Conservation (phyloP, 176 grass and related monocot species). For the Thalia dealbata region DNA sequence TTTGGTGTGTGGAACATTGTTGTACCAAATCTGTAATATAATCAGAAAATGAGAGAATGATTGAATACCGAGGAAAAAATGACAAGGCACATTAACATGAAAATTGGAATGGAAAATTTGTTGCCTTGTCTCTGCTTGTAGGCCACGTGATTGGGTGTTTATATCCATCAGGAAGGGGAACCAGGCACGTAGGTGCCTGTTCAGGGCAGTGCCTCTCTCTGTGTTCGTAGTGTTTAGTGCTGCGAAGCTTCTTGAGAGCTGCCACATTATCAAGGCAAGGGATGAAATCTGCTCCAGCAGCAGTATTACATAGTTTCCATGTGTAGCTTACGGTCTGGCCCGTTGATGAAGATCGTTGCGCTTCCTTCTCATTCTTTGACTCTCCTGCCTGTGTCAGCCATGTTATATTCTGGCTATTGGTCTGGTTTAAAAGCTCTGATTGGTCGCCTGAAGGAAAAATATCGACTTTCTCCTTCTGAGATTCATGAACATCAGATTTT, state of each 20-base stretch:
- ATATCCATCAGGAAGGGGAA: constrained; percentile 14
- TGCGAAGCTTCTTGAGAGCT: constrained; percentile 6
- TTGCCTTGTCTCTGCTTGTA: constrained; percentile 5
- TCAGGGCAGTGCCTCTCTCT: constrained; percentile 16
- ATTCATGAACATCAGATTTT: not conserved
- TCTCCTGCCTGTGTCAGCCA: constrained; percentile 3
- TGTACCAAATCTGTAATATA: constrained; percentile 7
- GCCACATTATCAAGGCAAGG: constrained; percentile 11
- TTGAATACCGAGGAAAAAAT: not conserved
- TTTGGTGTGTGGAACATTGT: constrained; percentile 16
- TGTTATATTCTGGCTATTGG: not conserved
- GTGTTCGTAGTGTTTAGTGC: constrained; percentile 13
- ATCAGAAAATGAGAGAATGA: not conserved
- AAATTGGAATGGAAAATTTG: not conserved
- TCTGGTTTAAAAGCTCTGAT: constrained; percentile 5
- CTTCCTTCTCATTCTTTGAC: constrained; percentile 7
- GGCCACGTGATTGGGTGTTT: constrained; percentile 8
- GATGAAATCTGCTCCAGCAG: constrained; percentile 9
- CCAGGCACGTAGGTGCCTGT: constrained; percentile 8
- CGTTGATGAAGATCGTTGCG: not conserved
- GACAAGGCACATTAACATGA: too few species aligned
- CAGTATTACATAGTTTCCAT: constrained; percentile 7
- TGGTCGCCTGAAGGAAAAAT: not conserved
- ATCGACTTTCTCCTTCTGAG: not conserved
- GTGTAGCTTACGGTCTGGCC: not conserved